Percentiles rank a stretch among this genome's conserved stretches.
phyloP scores from a whole-genome alignment of 2,329 filamentous ascomycete genomes.

The Coniochaeta ligniaria region DNA sequence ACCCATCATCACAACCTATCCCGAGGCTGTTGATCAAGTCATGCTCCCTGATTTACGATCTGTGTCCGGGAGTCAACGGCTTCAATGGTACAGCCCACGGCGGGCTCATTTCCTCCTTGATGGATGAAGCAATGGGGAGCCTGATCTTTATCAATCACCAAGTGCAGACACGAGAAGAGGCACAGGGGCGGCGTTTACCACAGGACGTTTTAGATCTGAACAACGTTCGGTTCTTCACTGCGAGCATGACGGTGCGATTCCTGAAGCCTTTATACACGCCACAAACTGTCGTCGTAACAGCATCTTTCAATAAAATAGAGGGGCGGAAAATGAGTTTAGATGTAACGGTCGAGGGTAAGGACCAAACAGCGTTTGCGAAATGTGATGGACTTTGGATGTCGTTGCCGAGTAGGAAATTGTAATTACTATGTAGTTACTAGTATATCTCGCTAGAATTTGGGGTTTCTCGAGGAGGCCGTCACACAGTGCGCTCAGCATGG shows the following conservation, averaged over 20 bases:
- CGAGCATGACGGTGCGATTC: not conserved
- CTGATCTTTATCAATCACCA: conserved; percentile 15
- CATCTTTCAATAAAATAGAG: not conserved
- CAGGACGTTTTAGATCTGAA: not conserved
- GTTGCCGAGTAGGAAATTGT: not conserved
- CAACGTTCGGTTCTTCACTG: not conserved
- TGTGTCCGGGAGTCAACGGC: conserved; percentile 14
- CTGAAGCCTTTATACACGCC: not conserved
- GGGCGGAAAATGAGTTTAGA: not conserved
- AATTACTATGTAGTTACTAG: too few relatives aligned
- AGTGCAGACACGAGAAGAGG: not conserved
- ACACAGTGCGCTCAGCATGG: not conserved
- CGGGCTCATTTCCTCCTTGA: conserved; percentile 13
- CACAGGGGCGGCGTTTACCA: not conserved
- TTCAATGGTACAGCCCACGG: conserved; percentile 18
- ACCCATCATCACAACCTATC: not conserved
- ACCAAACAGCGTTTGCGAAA: not conserved
- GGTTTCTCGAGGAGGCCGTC: not conserved
- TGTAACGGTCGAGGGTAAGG: not conserved
- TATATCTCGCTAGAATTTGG: not conserved
- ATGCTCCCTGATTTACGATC: conserved; percentile 13
- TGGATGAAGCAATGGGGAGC: conserved; percentile 21
- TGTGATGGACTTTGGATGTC: not conserved
- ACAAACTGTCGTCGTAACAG: not conserved
- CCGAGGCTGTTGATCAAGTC: conserved; percentile 9